Conservation (phyloP, 345 rosid species). For the Eucalyptus caleyi region DNA sequence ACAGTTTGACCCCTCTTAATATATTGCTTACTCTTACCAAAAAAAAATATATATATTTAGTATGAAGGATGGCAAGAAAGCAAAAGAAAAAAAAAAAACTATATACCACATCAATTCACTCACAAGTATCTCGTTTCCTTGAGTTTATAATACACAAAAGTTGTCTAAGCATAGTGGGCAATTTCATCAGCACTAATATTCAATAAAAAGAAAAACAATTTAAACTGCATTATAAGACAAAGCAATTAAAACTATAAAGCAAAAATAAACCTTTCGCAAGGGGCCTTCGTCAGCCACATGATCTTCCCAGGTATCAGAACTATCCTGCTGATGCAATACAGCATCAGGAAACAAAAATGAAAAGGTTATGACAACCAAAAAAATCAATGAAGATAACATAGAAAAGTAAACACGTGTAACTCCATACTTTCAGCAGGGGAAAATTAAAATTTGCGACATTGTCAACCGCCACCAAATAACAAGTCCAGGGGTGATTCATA, state of each 20-base stretch:
- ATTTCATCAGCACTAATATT: neutral
- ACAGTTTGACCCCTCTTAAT: no score
- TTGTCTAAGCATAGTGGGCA: neutral
- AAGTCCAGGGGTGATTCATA: neutral
- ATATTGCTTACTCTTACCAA: no score
- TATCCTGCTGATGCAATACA: constrained; percentile 32
- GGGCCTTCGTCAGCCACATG: constrained; percentile 18
- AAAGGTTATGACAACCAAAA: neutral
- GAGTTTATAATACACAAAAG: neutral
- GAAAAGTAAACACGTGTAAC: neutral
- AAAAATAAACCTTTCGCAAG: constrained; percentile 28
- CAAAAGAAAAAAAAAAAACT: neutral
- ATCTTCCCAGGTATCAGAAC: constrained; percentile 65
- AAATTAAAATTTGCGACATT: neutral
- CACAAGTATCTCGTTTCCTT: neutral
- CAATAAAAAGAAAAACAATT: neutral
- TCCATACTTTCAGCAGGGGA: neutral
- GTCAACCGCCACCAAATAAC: neutral
- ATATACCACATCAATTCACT: neutral
- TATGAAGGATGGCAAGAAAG: neutral
- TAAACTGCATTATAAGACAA: neutral
- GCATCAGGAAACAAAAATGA: neutral
- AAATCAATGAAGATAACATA: neutral
- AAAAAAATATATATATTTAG: neutral
- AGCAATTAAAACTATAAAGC: neutral